Percentiles rank a stretch among this genome's conserved stretches.
Conservation (phyloP, 768 basidiomycete genomes). For the Lentinula guzmanii region DNA sequence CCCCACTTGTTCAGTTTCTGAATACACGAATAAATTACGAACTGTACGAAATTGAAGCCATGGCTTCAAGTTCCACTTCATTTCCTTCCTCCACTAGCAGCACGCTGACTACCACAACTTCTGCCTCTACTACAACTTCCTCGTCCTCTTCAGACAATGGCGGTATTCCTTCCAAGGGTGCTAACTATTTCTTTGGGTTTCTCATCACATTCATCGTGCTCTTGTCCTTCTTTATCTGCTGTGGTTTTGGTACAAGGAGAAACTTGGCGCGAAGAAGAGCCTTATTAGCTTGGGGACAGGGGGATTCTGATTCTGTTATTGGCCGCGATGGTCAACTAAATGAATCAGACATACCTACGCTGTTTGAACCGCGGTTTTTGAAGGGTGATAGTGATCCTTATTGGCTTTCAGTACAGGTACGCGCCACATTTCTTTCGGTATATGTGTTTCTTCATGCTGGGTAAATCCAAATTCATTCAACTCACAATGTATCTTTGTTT, state of each 20-base stretch:
- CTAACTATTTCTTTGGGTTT: conserved; percentile 47
- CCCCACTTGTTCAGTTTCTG: neutral
- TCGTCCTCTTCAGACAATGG: neutral
- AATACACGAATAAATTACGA: neutral
- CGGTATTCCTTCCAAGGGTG: conserved; percentile 20
- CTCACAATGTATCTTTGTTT: neutral
- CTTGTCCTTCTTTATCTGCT: conserved; percentile 45
- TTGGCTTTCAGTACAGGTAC: conserved; percentile 17
- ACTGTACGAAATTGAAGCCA: neutral
- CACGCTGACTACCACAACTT: neutral
- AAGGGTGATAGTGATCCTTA: conserved; percentile 1
- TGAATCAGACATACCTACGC: neutral
- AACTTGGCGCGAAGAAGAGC: conserved; percentile 23
- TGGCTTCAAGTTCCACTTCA: neutral
- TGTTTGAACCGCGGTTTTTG: conserved; percentile 11
- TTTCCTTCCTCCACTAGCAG: neutral
- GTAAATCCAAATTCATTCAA: neutral
- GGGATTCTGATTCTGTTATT: neutral
- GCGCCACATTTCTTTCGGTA: neutral
- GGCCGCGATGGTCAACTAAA: neutral
- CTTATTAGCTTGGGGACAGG: conserved; percentile 4
- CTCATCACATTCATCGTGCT: conserved; percentile 43
- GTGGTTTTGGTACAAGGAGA: conserved; percentile 42
- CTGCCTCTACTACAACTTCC: neutral
- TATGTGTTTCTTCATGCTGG: neutral